These are phyloP conservation scores for Claviceps spartinae DNA, from an alignment of 2,329 filamentous ascomycete genomes.

Conservation along the genomic window DNA sequence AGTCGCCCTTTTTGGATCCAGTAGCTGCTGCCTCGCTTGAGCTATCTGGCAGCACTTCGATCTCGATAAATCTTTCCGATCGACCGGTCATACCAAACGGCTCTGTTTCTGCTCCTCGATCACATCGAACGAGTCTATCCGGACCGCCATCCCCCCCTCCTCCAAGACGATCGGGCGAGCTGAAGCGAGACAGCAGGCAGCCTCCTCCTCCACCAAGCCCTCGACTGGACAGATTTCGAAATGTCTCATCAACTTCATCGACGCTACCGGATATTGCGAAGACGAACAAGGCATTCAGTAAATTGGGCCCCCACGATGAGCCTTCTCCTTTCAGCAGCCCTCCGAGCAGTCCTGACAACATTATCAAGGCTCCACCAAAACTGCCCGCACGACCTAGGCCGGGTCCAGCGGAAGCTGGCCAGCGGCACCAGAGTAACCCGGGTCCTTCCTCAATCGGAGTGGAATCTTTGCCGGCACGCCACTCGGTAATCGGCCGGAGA, in stretches of 20 bases:
- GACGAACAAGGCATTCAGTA: conserved; percentile 7
- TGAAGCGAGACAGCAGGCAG: conserved; percentile 32
- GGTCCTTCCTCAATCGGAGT: conserved; percentile 16
- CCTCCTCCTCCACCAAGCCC: conserved; percentile 62
- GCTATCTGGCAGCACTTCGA: conserved; percentile 28
- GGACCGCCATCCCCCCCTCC: conserved; percentile 51
- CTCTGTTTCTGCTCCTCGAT: conserved; percentile 21
- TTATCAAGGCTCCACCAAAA: conserved; percentile 35
- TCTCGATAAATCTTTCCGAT: conserved; percentile 40
- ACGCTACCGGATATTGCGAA: conserved; percentile 7
- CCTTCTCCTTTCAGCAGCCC: conserved; percentile 79
- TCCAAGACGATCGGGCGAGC: conserved; percentile 46
- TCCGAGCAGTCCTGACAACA: conserved; percentile 53
- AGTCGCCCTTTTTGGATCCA: conserved; percentile 33
- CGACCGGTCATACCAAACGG: conserved; percentile 39
- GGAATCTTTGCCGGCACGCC: conserved; percentile 42
- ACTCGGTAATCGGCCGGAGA: conserved; percentile 29
- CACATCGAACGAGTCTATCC: conserved; percentile 33
- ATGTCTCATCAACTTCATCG: conserved; percentile 15
- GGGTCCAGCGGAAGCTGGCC: conserved; percentile 7
- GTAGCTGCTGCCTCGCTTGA: conserved; percentile 28
- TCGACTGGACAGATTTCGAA: conserved; percentile 54
- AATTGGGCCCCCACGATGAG: conserved; percentile 19
- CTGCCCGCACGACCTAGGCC: conserved; percentile 39
- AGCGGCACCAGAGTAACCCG: conserved; percentile 12